A percentile compares a stretch with the other conserved stretches of the same genome.
phyloP scores from a whole-genome alignment of 2,329 filamentous ascomycete genomes.

The Ascochyta pisi region DNA sequence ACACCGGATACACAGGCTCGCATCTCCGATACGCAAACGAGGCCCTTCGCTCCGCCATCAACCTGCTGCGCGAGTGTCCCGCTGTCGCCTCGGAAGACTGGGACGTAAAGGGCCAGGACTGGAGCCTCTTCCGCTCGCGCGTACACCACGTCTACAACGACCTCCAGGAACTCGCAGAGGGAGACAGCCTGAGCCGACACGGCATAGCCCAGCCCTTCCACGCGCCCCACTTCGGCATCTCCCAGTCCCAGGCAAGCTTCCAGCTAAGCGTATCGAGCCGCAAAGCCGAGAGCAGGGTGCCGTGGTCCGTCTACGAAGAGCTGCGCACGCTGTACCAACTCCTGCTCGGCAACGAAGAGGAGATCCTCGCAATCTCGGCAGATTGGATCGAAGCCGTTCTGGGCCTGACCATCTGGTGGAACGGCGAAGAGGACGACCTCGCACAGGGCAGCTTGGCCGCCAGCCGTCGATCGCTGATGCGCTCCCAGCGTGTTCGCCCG shows the following conservation, averaged over 20 bases:
- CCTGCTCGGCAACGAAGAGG: constrained; percentile 74
- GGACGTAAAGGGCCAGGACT: constrained; percentile 82
- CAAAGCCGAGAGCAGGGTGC: constrained; percentile 84
- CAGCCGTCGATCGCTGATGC: constrained; percentile 53
- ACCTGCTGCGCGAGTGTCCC: constrained; percentile 76
- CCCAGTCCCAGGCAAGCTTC: constrained; percentile 59
- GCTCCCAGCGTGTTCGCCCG: constrained; percentile 51
- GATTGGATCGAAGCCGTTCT: constrained; percentile 93
- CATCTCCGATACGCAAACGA: constrained; percentile 80
- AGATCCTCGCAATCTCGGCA: constrained; percentile 78
- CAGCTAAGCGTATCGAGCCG: constrained; percentile 71
- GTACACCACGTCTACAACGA: constrained; percentile 72
- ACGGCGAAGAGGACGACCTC: constrained; percentile 68
- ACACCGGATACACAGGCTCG: constrained; percentile 73
- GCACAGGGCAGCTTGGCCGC: constrained; percentile 52
- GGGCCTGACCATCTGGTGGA: constrained; percentile 89
- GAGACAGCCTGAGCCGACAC: constrained; percentile 61
- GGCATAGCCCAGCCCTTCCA: constrained; percentile 56
- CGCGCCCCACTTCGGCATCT: constrained; percentile 46
- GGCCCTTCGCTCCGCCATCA: constrained; percentile 71
- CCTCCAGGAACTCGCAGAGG: constrained; percentile 80
- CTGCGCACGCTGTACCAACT: constrained; percentile 82
- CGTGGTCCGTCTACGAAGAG: constrained; percentile 89
- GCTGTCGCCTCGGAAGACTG: constrained; percentile 71
- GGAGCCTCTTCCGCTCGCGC: constrained; percentile 82